These are phyloP conservation scores for Penicillium ucsense DNA, from an alignment of 495 filamentous ascomycete genomes.

Conservation along the genomic window DNA sequence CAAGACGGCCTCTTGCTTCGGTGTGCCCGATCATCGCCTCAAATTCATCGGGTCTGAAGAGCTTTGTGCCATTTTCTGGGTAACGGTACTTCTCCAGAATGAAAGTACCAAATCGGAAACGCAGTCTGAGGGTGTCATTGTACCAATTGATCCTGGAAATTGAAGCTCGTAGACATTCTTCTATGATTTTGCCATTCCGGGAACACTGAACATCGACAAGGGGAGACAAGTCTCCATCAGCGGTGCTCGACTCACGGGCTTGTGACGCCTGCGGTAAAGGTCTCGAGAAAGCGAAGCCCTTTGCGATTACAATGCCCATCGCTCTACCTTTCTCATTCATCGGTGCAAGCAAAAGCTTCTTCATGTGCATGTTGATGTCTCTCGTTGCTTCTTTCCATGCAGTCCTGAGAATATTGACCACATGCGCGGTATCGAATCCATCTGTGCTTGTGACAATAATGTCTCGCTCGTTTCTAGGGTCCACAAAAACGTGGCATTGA, in stretches of 20 bases:
- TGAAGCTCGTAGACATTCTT: conserved; percentile 18
- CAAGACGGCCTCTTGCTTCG: conserved; percentile 26
- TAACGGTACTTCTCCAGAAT: conserved; percentile 35
- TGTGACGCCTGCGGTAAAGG: background rate
- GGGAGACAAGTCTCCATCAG: background rate
- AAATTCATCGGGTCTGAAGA: conserved; percentile 42
- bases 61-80: conserved; percentile 20
- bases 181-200: conserved; percentile 5
- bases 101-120: conserved; percentile 47
- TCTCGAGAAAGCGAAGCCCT: background rate
- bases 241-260: background rate
- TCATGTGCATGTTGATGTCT: conserved; percentile 18
- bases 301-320: background rate
- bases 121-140: conserved; percentile 39
- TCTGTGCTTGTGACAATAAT: conserved; percentile 16
- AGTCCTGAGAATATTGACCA: conserved; percentile 25
- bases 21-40: conserved; percentile 30
- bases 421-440: conserved; percentile 16
- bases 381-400: conserved; percentile 26
- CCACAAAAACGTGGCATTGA: conserved; percentile 11
- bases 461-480: conserved; percentile 14
- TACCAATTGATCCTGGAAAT: conserved; percentile 23
- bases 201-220: background rate
- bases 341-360: conserved; percentile 33
- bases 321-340: conserved; percentile 1